A percentile compares a stretch with the other conserved stretches of the same genome.
These are phyloP conservation scores for Dorcoceras hygrometricum DNA, from an alignment of 257 asterid genomes.

Conservation along the genomic window DNA sequence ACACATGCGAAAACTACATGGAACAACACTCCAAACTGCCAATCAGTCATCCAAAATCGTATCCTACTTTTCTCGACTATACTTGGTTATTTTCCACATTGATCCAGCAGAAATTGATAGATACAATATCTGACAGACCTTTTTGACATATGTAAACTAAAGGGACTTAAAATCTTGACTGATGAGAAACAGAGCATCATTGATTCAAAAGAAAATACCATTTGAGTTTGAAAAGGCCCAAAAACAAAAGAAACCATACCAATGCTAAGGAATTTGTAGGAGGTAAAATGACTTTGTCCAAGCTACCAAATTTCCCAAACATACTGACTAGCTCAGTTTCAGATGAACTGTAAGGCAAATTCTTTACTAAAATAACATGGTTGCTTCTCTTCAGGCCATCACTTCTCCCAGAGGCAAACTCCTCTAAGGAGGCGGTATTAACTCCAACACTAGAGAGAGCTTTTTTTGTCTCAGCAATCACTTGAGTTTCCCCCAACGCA, in stretches of 20 bases:
- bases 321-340: conserved; percentile 70
- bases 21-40: no score
- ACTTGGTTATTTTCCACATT: not conserved
- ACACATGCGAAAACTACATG: no score
- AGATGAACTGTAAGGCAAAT: conserved; percentile 84
- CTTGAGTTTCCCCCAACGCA: conserved; percentile 95
- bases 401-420: conserved; percentile 70
- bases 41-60: no score
- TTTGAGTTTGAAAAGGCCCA: conserved; percentile 4
- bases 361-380: conserved; percentile 86
- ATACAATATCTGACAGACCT: not conserved
- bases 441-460: conserved; percentile 82
- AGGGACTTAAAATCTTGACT: not conserved
- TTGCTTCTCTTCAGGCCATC: conserved; percentile 84
- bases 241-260: conserved; percentile 46
- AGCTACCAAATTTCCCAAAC: conserved; percentile 85
- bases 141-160: not conserved
- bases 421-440: conserved; percentile 71
- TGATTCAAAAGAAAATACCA: not conserved
- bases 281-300: conserved; percentile 85
- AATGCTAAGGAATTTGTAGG: conserved; percentile 83
- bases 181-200: not conserved
- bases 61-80: no score
- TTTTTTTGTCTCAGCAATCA: conserved; percentile 85
- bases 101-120: not conserved